A percentile compares a stretch with the other conserved stretches of the same genome.
These are phyloP conservation scores for Strobilomyces dryophilus DNA, from an alignment of 768 basidiomycete genomes.

Conservation along the genomic window DNA sequence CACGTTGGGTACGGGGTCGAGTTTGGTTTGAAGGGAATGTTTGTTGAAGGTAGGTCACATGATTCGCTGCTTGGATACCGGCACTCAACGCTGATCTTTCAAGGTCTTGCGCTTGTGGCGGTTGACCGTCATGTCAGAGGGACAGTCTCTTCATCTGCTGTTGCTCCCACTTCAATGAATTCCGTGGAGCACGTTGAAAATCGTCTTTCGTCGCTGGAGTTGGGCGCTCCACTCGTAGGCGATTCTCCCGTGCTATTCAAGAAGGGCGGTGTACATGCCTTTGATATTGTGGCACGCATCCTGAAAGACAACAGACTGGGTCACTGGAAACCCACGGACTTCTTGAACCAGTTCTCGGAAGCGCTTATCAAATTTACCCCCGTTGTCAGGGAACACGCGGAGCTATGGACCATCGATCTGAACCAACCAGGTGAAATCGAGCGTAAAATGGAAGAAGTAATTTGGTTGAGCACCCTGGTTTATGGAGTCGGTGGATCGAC, in stretches of 20 bases:
- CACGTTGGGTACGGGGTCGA: slow-evolving; percentile 60
- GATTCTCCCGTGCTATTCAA: background rate
- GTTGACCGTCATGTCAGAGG: slow-evolving; percentile 36
- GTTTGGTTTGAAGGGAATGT: slow-evolving; percentile 57
- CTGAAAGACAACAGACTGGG: slow-evolving; percentile 41
- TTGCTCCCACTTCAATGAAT: background rate
- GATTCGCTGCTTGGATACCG: background rate
- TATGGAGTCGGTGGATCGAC: slow-evolving; percentile 58
- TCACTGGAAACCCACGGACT: slow-evolving; percentile 7
- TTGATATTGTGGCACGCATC: slow-evolving; percentile 52
- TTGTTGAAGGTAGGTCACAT: slow-evolving; percentile 50
- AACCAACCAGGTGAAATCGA: slow-evolving; percentile 36
- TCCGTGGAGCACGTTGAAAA: slow-evolving; percentile 1
- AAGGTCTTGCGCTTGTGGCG: slow-evolving; percentile 25
- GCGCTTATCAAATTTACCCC: background rate
- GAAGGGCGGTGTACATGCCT: slow-evolving; percentile 27
- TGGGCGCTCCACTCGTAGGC: background rate
- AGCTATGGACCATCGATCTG: slow-evolving; percentile 41
- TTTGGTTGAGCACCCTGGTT: slow-evolving; percentile 50
- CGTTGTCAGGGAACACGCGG: slow-evolving; percentile 20
- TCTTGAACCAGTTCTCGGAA: slow-evolving; percentile 16
- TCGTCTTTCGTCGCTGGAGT: slow-evolving; percentile 3
- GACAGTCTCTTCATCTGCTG: slow-evolving; percentile 14
- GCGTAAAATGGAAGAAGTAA: slow-evolving; percentile 60
- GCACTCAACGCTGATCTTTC: background rate